Base-by-base conservation (phyloP, 345 rosid species). In the Punica granatum region DNA sequence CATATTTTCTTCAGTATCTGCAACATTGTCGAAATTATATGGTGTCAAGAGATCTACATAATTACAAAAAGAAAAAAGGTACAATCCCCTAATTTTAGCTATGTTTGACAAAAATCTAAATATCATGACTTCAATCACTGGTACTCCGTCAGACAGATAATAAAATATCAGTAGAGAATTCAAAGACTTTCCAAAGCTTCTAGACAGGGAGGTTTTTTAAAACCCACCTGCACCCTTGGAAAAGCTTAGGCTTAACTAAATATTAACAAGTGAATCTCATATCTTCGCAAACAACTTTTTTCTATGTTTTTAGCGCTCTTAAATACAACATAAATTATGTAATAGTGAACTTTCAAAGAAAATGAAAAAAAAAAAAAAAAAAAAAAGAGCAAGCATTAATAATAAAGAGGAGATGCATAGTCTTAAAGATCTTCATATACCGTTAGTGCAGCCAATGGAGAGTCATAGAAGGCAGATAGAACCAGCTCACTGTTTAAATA, bases 391-490 rank as follows among this genome's bases (percentile, higher is more conserved):
- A 51, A n/a, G n/a, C n/a, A n/a, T n/a, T n/a, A 28, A n/a, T 23
- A 51, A 30, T 7, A 56, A 56, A 56, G 16, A 2, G 13, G 25
- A 26, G 26, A 9, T 1, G 7, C 32, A 63, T 37, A 37, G 66
- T 41, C 43, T 34, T 62, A 16, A 30, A 37, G 41, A 63, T 36
- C 48, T 23, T 37, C 19, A 63, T 33, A 58, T 78, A 94, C 99
- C 92, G 98, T 94, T n/a, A 94, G 77, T 37, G 99, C 99, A 81
- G 99, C 99, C 70, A 91, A 74, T 62, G 99, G 99, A 1, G 99
- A 94, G 78, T 92, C 90, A 81, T 91, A 97, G 75, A 89, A 94
- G 65, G 99, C 88, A 44, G 99, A 94, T 70, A 89, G 83, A 81
- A 94, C 99, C 63, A 91, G 77, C 77, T 89, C 95, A 84, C 96